Evolutionary conservation across 306 rosid genomes (phyloP).

Genomic region (Quercus parvula): DNA sequence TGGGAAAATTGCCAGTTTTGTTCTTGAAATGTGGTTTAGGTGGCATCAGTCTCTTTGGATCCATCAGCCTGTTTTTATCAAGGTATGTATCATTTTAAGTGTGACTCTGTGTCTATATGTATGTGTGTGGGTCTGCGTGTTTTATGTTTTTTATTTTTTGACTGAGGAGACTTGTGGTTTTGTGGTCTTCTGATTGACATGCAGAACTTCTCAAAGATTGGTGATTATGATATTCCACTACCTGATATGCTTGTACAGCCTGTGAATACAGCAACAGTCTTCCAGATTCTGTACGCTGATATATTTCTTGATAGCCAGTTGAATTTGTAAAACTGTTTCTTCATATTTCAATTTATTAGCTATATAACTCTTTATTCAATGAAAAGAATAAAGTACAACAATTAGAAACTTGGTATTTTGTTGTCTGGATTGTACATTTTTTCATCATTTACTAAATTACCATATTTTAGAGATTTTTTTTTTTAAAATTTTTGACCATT

Average conservation of each 20-base stretch:
- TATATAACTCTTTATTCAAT: not conserved
- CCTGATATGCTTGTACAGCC: slow-evolving; percentile 68
- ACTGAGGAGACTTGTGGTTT: not conserved
- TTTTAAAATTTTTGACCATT: not conserved
- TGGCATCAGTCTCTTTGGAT: slow-evolving; percentile 94
- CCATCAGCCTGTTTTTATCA: slow-evolving; percentile 39
- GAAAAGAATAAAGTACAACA: not conserved
- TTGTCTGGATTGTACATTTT: not conserved
- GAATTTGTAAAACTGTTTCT: not conserved
- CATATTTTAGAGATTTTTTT: not conserved
- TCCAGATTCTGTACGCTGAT: slow-evolving; percentile 62
- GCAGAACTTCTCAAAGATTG: slow-evolving; percentile 53
- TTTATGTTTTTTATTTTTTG: not conserved
- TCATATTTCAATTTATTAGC: not conserved
- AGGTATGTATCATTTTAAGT: slow-evolving; percentile 36
- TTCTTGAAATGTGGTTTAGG: slow-evolving; percentile 83
- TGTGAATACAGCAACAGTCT: slow-evolving; percentile 62
- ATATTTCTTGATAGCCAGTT: not conserved
- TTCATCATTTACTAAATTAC: not conserved
- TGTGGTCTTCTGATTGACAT: not conserved
- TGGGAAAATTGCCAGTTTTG: slow-evolving; percentile 53
- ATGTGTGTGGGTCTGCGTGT: not conserved
- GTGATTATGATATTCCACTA: slow-evolving; percentile 34
- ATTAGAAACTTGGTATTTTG: not conserved
- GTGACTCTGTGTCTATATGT: not conserved